Conservation (phyloP, 2,329 filamentous ascomycete genomes). For the Aspergillus flavus region DNA sequence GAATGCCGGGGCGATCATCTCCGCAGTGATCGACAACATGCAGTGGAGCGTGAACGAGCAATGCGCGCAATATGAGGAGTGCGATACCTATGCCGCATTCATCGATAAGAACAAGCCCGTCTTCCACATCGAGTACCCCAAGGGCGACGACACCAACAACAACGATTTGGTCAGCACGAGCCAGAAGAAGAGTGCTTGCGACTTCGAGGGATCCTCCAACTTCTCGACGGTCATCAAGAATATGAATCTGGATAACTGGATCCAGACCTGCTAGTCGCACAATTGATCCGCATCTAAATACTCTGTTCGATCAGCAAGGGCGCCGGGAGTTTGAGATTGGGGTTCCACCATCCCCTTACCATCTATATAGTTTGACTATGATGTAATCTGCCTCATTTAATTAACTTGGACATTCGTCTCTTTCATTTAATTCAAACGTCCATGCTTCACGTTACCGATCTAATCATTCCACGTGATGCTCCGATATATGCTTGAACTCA, state of each 20-base stretch:
- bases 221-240: conserved; percentile 70
- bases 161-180: conserved; percentile 33
- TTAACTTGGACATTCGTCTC: background rate
- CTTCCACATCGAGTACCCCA: conserved; percentile 73
- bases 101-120: conserved; percentile 66
- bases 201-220: conserved; percentile 46
- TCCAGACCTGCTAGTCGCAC: conserved; percentile 54
- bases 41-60: conserved; percentile 73
- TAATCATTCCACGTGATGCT: background rate
- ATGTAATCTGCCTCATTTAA: background rate
- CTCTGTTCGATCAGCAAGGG: conserved; percentile 6
- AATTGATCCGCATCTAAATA: background rate
- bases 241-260: conserved; percentile 65
- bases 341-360: background rate
- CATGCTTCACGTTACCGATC: background rate
- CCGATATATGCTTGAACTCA: background rate
- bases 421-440: background rate
- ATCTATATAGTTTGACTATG: conserved; percentile 7
- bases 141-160: conserved; percentile 47
- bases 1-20: conserved; percentile 66
- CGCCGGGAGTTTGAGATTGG: conserved; percentile 5
- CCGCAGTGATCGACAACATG: conserved; percentile 52
- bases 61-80: conserved; percentile 64
- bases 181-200: conserved; percentile 50
- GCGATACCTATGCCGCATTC: conserved; percentile 60